phyloP scores from a whole-genome alignment of 352 stramenopile species.

The Phytophthora fragariae region DNA sequence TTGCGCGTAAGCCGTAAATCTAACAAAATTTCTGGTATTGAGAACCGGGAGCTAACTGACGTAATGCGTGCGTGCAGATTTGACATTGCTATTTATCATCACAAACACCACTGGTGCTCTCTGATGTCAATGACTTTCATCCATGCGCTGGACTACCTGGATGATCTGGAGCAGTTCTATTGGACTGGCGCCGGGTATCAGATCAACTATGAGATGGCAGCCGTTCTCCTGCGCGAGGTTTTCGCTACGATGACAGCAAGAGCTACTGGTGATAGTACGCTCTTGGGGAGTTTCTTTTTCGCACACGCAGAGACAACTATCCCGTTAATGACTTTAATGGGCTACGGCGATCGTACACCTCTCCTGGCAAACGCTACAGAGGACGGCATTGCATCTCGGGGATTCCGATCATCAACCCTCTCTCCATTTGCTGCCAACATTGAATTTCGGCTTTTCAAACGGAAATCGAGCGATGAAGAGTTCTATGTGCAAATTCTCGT shows the following conservation, averaged over 20 bases:
- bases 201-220: constrained; percentile 65
- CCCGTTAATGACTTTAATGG: constrained; percentile 59
- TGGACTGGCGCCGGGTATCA: constrained; percentile 48
- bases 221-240: constrained; percentile 47
- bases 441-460: constrained; percentile 52
- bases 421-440: constrained; percentile 64
- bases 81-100: constrained; percentile 58
- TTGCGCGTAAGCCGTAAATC: constrained; percentile 49
- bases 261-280: background rate
- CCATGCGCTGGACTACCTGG: constrained; percentile 48
- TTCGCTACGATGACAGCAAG: constrained; percentile 38
- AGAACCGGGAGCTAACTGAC: background rate
- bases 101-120: constrained; percentile 51
- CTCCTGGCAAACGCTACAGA: constrained; percentile 41
- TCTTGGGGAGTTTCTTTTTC: constrained; percentile 56
- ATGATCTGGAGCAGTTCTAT: constrained; percentile 62
- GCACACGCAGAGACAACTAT: constrained; percentile 66
- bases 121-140: constrained; percentile 42
- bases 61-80: constrained; percentile 29
- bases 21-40: background rate
- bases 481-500: constrained; percentile 56
- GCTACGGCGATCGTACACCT: constrained; percentile 40
- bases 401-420: constrained; percentile 49
- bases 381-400: constrained; percentile 37
- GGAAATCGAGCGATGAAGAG: constrained; percentile 16